Conservation (phyloP, 306 rosid genomes). For the Myrica gale region DNA sequence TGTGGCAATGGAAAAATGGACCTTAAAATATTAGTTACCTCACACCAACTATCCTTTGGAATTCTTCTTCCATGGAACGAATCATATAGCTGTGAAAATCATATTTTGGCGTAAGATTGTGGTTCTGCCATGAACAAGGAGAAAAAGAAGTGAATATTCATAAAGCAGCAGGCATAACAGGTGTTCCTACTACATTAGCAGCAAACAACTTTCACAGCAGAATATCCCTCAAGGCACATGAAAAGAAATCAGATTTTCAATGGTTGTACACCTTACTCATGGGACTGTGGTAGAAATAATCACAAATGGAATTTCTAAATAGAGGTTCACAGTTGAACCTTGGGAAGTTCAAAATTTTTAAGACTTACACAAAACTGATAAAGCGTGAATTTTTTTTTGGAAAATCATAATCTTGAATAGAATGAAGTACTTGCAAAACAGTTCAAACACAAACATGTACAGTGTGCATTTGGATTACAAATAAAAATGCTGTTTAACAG, state of each 20-base stretch:
- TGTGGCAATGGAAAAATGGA: conserved; percentile 19
- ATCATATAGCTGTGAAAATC: conserved; percentile 99
- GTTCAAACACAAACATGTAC: background rate
- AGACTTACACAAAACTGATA: background rate
- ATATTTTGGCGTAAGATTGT: conserved; percentile 64
- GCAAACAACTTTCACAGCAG: background rate
- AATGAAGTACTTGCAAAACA: background rate
- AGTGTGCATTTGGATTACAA: background rate
- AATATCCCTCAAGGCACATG: no score
- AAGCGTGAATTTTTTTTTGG: background rate
- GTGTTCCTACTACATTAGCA: conserved; percentile 2
- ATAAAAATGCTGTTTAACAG: background rate
- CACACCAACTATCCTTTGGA: conserved; percentile 96
- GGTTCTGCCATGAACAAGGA: conserved; percentile 69
- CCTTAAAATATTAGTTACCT: conserved; percentile 49
- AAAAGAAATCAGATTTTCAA: background rate
- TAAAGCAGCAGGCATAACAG: background rate
- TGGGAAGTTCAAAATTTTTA: background rate
- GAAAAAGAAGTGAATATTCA: conserved; percentile 22
- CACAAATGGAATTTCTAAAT: background rate
- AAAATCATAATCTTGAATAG: background rate
- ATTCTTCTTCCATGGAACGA: conserved; percentile 98
- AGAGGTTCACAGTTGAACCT: background rate
- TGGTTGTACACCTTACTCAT: background rate
- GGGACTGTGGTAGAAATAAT: background rate